Conservation (phyloP, 768 basidiomycete species). For the Serendipita indica region DNA sequence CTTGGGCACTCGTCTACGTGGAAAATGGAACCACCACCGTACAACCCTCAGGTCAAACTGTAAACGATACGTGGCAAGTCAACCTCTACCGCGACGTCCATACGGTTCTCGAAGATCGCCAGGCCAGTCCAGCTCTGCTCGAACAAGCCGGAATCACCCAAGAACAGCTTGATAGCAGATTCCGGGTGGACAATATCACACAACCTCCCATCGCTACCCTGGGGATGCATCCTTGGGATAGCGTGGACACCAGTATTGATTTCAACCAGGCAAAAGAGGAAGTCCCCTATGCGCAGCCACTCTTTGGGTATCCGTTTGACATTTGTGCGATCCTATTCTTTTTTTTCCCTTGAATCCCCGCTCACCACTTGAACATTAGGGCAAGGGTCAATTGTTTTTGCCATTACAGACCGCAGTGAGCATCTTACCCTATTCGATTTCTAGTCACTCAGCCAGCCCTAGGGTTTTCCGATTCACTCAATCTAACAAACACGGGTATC, state of each 20-base stretch:
- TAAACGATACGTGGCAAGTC: neutral
- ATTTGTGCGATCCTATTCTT: neutral
- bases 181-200: neutral
- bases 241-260: neutral
- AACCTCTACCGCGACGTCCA: conserved; percentile 2
- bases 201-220: neutral
- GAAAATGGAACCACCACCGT: neutral
- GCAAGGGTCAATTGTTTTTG: neutral
- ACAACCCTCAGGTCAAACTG: neutral
- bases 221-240: neutral
- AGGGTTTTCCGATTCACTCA: neutral
- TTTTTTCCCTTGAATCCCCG: no score
- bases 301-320: conserved; percentile 5
- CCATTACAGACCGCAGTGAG: neutral
- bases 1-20: neutral
- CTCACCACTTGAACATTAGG: no score
- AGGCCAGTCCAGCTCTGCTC: neutral
- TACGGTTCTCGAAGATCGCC: neutral
- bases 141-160: neutral
- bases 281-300: neutral
- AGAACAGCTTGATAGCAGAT: neutral
- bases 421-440: neutral
- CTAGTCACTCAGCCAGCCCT: neutral
- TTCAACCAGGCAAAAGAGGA: neutral
- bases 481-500: neutral